These are phyloP conservation scores for Taiozyma onychis DNA, from an alignment of 1,139 yeast species.

Conservation along the genomic window DNA sequence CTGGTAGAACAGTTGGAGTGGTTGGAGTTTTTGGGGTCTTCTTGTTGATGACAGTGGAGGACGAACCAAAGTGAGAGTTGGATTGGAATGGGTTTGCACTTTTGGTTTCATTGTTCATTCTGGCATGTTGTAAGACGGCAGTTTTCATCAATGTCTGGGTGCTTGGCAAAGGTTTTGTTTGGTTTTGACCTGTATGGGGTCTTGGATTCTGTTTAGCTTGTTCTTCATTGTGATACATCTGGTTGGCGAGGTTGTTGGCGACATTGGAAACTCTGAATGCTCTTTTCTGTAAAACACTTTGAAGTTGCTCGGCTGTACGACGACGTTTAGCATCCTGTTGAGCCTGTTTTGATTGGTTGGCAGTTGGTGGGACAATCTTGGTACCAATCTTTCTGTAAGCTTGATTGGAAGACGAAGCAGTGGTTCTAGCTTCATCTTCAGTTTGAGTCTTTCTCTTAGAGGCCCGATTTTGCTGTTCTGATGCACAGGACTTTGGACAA, in stretches of 20 bases:
- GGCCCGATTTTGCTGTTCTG: slow-evolving; percentile 10
- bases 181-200: slow-evolving; percentile 3
- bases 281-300: slow-evolving; percentile 17
- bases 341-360: slow-evolving; percentile 9
- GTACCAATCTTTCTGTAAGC: slow-evolving; percentile 21
- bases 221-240: slow-evolving; percentile 5
- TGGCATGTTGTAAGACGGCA: slow-evolving; percentile 29
- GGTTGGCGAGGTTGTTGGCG: not conserved
- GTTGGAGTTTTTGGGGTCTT: slow-evolving; percentile 19
- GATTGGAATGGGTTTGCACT: slow-evolving; percentile 13
- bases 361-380: slow-evolving; percentile 19
- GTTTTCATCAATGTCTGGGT: slow-evolving; percentile 28
- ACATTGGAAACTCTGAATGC: slow-evolving; percentile 16
- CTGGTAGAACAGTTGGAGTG: slow-evolving; percentile 32
- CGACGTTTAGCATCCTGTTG: slow-evolving; percentile 22
- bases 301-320: slow-evolving; percentile 20
- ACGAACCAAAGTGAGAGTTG: slow-evolving; percentile 3
- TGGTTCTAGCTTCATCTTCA: slow-evolving; percentile 15
- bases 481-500: slow-evolving; percentile 17
- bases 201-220: slow-evolving; percentile 7
- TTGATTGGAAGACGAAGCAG: slow-evolving; percentile 6
- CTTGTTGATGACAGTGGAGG: slow-evolving; percentile 5
- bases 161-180: slow-evolving; percentile 8
- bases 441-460: slow-evolving; percentile 19
- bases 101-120: slow-evolving; percentile 17